Base-by-base conservation (phyloP, 768 basidiomycete species). In the Suillus ampliporus region DNA sequence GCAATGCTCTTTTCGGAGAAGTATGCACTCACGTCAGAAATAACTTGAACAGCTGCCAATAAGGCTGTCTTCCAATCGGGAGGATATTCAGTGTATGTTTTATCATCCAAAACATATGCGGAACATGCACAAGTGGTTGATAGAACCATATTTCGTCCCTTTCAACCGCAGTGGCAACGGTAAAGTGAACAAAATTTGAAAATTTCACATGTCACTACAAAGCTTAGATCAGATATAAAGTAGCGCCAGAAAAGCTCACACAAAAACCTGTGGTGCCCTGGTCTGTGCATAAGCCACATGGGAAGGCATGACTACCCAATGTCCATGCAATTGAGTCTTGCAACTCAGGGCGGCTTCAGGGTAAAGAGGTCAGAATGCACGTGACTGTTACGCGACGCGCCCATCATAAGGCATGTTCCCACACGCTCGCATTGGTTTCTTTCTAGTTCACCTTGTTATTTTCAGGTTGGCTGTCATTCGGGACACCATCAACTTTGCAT, bases 371-470 rank as follows among this genome's bases (percentile, higher is more conserved):
- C 34, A 58, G 57, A 41, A 31, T 37, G 62, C 74, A 75, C 73
- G 74, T 75, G 74, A 75, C 74, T 69, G 67, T 73, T 76, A 75
- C 74, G 74, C 74, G 74, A 75, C 74, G 74, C 74, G 74, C 74
- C 57, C 51, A 19, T 71, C 73, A 74, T 76, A 75, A 76, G 73
- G 67, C 69, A 64, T 62, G 15, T 75, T 75, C 74, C 66, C 74
- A 75, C 75, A 73, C 66, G 51, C 0, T 57, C 31, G 62, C 61
- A 67, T 69, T 65, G 63, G 61, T 68, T 61, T 63, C 66, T 37
- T 57, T 57, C 61, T 17, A n/a, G 61, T 34, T 43, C 65, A 71
- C 67, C 58, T 60, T 67, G 73, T 66, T 66, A 67, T 65, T 58
- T 72, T 73, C 72, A 69, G 67, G 69, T 68, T 72, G 57, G 58